Base-by-base conservation (phyloP, 441 rosid genomes). In the Syzygium malaccense region DNA sequence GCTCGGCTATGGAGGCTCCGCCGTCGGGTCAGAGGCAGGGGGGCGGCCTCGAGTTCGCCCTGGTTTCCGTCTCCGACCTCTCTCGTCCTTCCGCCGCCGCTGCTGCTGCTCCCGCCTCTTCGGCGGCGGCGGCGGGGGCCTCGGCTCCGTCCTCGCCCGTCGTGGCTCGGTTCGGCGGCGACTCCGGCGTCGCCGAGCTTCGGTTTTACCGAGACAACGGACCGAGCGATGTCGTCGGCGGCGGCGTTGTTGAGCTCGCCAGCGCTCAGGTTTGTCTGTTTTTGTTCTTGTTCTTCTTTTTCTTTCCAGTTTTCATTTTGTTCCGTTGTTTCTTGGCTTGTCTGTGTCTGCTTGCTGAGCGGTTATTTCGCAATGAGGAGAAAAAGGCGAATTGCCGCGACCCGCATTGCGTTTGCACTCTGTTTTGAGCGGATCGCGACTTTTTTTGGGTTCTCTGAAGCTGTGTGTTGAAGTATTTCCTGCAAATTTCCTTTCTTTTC, bases 51-150 rank as follows among this genome's bases (percentile, higher is more conserved):
- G 95, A 94, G 91, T 94, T 95, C 90, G 88, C 90, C 88, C 92
- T 97, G 88, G 93, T 90, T 33, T 93, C 98, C 23, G 83, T 94
- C 54, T 86, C 96, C 30, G 95, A 93, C 86, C 95, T 96, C 51
- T 66, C 96, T 58, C 87, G 89, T 55, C 87, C 96, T 25, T 86
- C 90, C 8, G 86, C 90, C 8, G 86, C 94, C 28, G 32, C 66
- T 30, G 56, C 92, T 49, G 88, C 88, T 78, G 45, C 92, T 32
- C 78, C 91, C 3, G 64, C 28, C 30, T 87, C 93, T 14, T 88
- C 89, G 14, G 90, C 95, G 17, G 92, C 88, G 87, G 41, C 66
- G 66, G 32, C 56, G 54, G 28, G 26, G 17, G 51, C 8, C 17
- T 45, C 83, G 51, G 26, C 79, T 11, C 8, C 62, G 51, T 3